Evolutionary conservation across 139 green algal species (phyloP).

Genomic region (Eudorina sp.): DNA sequence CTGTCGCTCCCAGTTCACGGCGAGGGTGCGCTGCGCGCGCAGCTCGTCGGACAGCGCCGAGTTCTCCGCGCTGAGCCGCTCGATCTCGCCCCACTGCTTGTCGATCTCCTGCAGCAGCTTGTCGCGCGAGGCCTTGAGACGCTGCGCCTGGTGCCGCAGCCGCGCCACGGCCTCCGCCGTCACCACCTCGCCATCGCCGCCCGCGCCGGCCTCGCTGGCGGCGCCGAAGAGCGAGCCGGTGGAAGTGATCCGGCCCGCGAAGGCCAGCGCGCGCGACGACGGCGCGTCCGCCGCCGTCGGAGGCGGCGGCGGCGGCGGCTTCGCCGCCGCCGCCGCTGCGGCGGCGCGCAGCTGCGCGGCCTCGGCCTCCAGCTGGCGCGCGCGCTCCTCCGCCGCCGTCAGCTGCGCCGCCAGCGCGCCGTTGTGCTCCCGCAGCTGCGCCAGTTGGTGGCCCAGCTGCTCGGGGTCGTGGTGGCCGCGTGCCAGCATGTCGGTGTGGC

Average conservation of each 20-base stretch:
- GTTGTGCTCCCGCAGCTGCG: neutral
- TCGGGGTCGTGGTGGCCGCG: conserved; percentile 25
- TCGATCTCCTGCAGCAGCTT: conserved; percentile 75
- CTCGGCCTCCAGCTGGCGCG: conserved; percentile 10
- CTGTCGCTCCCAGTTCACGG: conserved; percentile 71
- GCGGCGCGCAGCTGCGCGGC: neutral
- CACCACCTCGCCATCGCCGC: too few relatives aligned
- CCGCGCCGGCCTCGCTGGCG: neutral
- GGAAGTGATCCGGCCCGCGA: conserved; percentile 2
- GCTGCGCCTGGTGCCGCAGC: neutral
- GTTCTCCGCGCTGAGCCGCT: conserved; percentile 68
- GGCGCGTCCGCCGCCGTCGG: neutral
- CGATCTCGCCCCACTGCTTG: conserved; percentile 72
- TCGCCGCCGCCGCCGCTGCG: neutral
- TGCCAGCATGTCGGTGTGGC: conserved; percentile 33
- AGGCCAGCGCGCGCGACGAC: neutral
- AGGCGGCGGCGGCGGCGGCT: neutral
- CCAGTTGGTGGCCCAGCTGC: conserved; percentile 1
- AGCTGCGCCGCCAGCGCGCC: neutral
- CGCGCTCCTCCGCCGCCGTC: neutral
- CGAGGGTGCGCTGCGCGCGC: neutral
- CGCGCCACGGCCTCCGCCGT: conserved; percentile 12
- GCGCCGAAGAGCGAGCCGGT: conserved; percentile 5
- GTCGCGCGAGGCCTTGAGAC: conserved; percentile 72
- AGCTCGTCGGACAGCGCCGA: conserved; percentile 57